Base-by-base conservation (phyloP, 2,329 filamentous ascomycete genomes). In the Talaromyces funiculosus region DNA sequence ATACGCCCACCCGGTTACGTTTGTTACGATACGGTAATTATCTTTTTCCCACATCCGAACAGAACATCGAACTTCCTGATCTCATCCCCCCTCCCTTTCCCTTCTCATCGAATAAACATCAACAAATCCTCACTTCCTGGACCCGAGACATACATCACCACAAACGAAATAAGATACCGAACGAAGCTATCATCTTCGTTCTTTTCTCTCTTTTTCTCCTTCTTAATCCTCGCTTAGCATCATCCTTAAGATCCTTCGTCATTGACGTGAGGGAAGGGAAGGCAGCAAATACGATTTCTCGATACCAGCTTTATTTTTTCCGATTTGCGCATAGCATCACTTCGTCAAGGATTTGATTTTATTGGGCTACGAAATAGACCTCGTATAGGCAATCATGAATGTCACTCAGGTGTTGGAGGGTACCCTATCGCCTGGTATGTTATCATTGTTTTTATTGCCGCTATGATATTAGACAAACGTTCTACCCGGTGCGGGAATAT, bases 321-420 rank as follows among this genome's bases (percentile, higher is more conserved):
- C 57, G 59, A 61, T 53, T 59, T 62, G 53, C 54, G 61, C 33
- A 54, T 38, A 49, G 31, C n/a, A n/a, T n/a, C n/a, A n/a, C n/a
- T n/a, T n/a, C 35, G 31, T 58, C 57, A 18, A 22, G 51, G 22
- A 38, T 54, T 22, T 54, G 18, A 10, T 54, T 35, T 38, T 33
- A 40, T 7, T 20, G 42, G 42, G 38, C 18, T 57, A 43, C 43
- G 31, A 49, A 57, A 26, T 16, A 14, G 1, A 10, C 33, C 35
- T 49, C 43, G 43, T 26, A 51, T 51, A 68, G 64, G 61, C 70
- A 91, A 85, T 37, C 82, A 92, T 95, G 89, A 91, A 97, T 82
- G 95, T 97, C 82, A 96, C 93, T 83, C 89, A 92, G 81, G 93
- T 99, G 82, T 89, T 99, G 83, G 87, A 91, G 80, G 93, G 92